A percentile compares a stretch with the other conserved stretches of the same genome.
Evolutionary conservation across 2,329 filamentous ascomycete species (phyloP).

Genomic region (Cordyceps fumosorosea): DNA sequence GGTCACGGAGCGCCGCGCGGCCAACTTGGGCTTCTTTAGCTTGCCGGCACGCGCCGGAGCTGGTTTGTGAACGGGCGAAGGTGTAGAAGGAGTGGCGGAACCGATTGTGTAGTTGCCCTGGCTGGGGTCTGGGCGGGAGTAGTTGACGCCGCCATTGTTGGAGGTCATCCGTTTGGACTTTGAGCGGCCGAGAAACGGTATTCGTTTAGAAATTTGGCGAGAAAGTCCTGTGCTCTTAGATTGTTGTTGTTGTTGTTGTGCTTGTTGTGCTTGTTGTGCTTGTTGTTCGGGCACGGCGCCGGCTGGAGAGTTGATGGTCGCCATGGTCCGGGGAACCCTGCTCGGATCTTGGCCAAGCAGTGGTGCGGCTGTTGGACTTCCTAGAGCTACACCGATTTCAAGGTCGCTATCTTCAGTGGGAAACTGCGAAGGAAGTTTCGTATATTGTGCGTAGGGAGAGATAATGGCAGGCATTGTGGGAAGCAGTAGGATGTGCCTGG

Average conservation of each 20-base stretch:
- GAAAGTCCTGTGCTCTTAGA: slow-evolving; percentile 4
- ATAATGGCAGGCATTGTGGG: background rate
- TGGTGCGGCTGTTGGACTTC: slow-evolving; percentile 52
- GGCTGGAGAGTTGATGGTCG: slow-evolving; percentile 13
- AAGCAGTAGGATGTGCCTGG: background rate
- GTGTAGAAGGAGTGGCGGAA: background rate
- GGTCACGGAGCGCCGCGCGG: background rate
- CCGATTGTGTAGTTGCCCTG: background rate
- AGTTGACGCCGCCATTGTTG: background rate
- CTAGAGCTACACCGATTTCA: slow-evolving; percentile 67
- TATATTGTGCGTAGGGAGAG: background rate
- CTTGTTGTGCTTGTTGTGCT: too few species aligned
- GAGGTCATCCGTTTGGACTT: slow-evolving; percentile 5
- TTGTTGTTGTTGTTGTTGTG: background rate
- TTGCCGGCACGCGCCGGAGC: background rate
- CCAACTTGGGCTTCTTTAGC: background rate
- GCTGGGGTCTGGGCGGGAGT: background rate
- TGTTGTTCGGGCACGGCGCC: background rate
- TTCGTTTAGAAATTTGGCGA: slow-evolving; percentile 14
- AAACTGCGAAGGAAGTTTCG: background rate
- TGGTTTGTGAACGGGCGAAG: background rate
- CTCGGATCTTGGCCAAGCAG: slow-evolving; percentile 19
- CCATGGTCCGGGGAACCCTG: slow-evolving; percentile 15
- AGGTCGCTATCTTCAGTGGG: background rate
- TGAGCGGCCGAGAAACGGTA: slow-evolving; percentile 7